phyloP scores from a whole-genome alignment of 768 basidiomycete genomes.

The Leccinellum albellum region DNA sequence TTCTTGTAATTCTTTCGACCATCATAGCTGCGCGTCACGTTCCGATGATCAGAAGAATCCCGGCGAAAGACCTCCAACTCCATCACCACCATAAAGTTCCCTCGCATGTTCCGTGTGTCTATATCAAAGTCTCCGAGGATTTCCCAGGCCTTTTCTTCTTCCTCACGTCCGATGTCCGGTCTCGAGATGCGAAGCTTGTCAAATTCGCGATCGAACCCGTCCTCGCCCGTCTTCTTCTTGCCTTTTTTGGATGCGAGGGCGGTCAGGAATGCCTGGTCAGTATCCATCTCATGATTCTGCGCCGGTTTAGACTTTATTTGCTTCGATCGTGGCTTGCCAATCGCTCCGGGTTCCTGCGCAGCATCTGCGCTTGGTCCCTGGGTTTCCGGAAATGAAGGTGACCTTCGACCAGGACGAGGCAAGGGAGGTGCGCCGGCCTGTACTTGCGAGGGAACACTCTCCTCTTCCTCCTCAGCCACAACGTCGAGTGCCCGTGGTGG shows the following conservation, averaged over 20 bases:
- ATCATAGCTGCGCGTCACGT: slow-evolving; percentile 37
- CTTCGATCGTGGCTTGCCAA: slow-evolving; percentile 4
- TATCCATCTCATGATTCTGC: slow-evolving; percentile 37
- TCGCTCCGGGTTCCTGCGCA: slow-evolving; percentile 27
- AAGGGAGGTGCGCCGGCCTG: background rate
- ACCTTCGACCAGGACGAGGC: background rate
- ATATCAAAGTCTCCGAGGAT: slow-evolving; percentile 59
- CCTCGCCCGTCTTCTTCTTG: slow-evolving; percentile 59
- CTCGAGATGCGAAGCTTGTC: slow-evolving; percentile 71
- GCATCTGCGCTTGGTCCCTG: background rate
- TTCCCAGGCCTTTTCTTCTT: slow-evolving; percentile 53
- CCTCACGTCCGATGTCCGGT: slow-evolving; percentile 48
- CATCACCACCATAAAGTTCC: slow-evolving; percentile 78
- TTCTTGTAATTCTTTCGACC: slow-evolving; percentile 70
- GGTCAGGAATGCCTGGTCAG: slow-evolving; percentile 64
- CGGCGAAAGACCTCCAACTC: slow-evolving; percentile 55
- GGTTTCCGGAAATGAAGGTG: slow-evolving; percentile 1
- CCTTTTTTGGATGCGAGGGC: slow-evolving; percentile 71
- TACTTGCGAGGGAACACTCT: slow-evolving; percentile 22
- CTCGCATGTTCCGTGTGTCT: slow-evolving; percentile 55
- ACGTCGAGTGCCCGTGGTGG: slow-evolving; percentile 29
- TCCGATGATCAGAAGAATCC: slow-evolving; percentile 14
- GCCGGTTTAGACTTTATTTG: slow-evolving; percentile 2
- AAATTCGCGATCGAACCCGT: slow-evolving; percentile 75
- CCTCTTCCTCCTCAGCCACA: slow-evolving; percentile 57